Evolutionary conservation across 2,329 filamentous ascomycete species (phyloP).

Genomic region (Colletotrichum noveboracense): DNA sequence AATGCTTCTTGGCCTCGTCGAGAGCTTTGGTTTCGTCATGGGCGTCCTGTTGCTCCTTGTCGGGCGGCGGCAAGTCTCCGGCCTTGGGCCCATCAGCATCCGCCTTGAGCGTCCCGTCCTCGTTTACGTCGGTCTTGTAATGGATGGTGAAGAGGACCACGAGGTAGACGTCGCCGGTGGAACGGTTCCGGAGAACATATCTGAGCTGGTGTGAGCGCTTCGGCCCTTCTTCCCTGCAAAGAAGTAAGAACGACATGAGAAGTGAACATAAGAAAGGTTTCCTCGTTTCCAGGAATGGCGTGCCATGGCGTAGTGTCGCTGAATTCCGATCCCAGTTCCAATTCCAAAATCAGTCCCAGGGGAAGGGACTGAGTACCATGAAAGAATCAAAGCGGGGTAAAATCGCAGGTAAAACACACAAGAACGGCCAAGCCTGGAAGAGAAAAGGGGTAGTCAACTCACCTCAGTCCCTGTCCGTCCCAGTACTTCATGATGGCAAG

Average conservation of each 20-base stretch:
- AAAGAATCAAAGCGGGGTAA: neutral
- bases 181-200: slow-evolving; percentile 87
- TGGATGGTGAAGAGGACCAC: slow-evolving; percentile 83
- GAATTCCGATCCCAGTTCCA: neutral
- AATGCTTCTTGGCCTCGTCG: slow-evolving; percentile 42
- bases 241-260: slow-evolving; percentile 24
- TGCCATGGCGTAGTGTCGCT: neutral
- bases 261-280: neutral
- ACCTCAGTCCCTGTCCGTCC: slow-evolving; percentile 81
- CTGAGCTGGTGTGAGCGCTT: slow-evolving; percentile 83
- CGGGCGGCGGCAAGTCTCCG: neutral
- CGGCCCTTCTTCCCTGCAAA: slow-evolving; percentile 30
- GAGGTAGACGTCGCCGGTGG: slow-evolving; percentile 76
- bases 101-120: slow-evolving; percentile 59
- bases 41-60: slow-evolving; percentile 25
- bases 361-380: neutral
- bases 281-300: neutral
- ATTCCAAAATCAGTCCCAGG: neutral
- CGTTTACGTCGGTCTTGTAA: slow-evolving; percentile 68
- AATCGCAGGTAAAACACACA: slow-evolving; percentile 1
- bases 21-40: slow-evolving; percentile 40
- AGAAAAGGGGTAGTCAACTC: slow-evolving; percentile 36
- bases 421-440: neutral
- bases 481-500: slow-evolving; percentile 78
- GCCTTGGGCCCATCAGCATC: slow-evolving; percentile 38